Evolutionary conservation across 306 rosid species (phyloP), one percentile per base, ranked within the genome.

Genomic region (Glycine latifolia): DNA sequence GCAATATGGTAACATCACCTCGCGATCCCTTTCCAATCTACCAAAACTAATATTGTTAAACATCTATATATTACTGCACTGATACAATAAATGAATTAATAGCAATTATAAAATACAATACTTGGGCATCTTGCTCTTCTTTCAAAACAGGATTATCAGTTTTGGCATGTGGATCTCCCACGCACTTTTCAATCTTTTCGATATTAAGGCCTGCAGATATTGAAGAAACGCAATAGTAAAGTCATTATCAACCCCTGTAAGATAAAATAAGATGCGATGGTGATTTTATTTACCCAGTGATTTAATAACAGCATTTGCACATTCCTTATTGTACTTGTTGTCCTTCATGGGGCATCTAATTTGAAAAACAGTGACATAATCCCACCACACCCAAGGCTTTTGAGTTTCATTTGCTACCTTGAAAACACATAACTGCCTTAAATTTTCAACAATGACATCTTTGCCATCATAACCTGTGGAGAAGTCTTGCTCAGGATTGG

Each of bases 401-500:
- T 60, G 63, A 60, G 91, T 81, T 76, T 91, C 92, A 52, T 91
- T 93, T 4, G 88, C 96, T 81, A 85, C 96, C 81, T 75, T 91
- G 75, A 84, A 93, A 86, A 93, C 96, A 85, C 97, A 93, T 5
- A 93, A 90, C 89, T 93, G 97, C 88, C 97, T 89, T 74, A 94
- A 85, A 89, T 94, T 94, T 85, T 94, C 98, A 77, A 90, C 15
- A 81, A 94, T 97, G 76, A 94, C 98, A 31, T 94, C 89, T 89
- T 87, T 91, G 54, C 98, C 98, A 20, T 94, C 94, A 75, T 94
- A 94, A 82, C 98, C 98, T 47, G 85, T 61, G 86, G 92, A 90
- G 89, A 94, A 94, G 87, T 94, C 98, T 75, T 94, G 98, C 79
- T 94, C 98, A 71, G 98, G 98, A 87, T 94, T 97, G 39, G 98